phyloP scores from a whole-genome alignment of 306 rosid genomes.

The Lathyrus tuberosus region DNA sequence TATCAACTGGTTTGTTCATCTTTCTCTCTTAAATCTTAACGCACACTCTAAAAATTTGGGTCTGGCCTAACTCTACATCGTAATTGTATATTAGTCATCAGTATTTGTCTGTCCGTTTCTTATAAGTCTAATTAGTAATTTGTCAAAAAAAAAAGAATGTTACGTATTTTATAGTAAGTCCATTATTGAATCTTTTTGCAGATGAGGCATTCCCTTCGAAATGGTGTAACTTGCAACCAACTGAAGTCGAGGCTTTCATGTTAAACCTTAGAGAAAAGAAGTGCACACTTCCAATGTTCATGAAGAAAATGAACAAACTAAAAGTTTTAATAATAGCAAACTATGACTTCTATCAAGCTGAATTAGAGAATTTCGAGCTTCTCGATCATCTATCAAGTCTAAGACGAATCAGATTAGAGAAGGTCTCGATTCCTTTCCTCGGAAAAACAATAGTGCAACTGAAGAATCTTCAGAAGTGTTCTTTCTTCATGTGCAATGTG shows the following conservation, averaged over 20 bases:
- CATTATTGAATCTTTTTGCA: conserved; percentile 44
- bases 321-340: conserved; percentile 60
- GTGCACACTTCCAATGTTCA: conserved; percentile 49
- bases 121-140: neutral
- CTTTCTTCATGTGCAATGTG: conserved; percentile 70
- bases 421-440: conserved; percentile 50
- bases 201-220: conserved; percentile 55
- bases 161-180: neutral
- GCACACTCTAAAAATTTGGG: neutral
- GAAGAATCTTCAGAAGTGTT: conserved; percentile 53
- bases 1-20: conserved; percentile 62
- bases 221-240: conserved; percentile 53
- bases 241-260: conserved; percentile 58
- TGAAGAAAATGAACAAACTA: conserved; percentile 54
- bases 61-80: neutral
- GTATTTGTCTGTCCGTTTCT: neutral
- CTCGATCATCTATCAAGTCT: conserved; percentile 41
- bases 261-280: conserved; percentile 50
- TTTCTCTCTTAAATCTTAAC: neutral
- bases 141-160: neutral
- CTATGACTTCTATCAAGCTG: conserved; percentile 44
- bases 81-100: neutral
- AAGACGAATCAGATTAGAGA: conserved; percentile 59
- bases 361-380: conserved; percentile 43
- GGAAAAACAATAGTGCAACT: conserved; percentile 29